Percentiles rank a stretch among this genome's conserved stretches.
Conservation (phyloP, 306 rosid species). For the Notholithocarpus densiflorus region DNA sequence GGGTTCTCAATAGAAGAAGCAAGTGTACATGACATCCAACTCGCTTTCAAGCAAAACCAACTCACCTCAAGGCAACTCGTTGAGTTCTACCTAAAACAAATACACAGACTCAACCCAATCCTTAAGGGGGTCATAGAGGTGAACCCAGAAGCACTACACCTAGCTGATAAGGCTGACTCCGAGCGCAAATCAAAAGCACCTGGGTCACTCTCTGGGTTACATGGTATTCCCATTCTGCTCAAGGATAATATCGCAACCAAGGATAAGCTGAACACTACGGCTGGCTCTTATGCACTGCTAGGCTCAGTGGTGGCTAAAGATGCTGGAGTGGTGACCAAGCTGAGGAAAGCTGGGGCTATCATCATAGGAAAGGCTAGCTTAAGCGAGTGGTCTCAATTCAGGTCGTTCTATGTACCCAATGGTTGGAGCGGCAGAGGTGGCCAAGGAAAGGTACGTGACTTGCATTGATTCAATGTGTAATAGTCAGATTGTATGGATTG, state of each 20-base stretch:
- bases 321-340: conserved; percentile 42
- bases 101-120: conserved; percentile 29
- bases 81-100: conserved; percentile 38
- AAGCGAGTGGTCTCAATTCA: conserved; percentile 44
- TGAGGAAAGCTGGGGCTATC: conserved; percentile 51
- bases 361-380: conserved; percentile 59
- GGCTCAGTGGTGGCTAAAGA: conserved; percentile 47
- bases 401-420: conserved; percentile 23
- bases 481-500: too few species aligned
- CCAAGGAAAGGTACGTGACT: conserved; percentile 39
- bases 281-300: conserved; percentile 53
- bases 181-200: not conserved
- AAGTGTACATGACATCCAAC: conserved; percentile 32
- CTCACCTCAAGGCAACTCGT: conserved; percentile 43
- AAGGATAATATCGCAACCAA: conserved; percentile 60
- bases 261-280: conserved; percentile 55
- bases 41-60: conserved; percentile 35
- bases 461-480: too few species aligned
- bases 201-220: conserved; percentile 22
- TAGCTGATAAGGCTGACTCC: conserved; percentile 45
- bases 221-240: conserved; percentile 55
- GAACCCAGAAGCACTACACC: conserved; percentile 44
- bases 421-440: conserved; percentile 51
- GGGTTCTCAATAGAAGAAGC: conserved; percentile 36
- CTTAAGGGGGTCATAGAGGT: conserved; percentile 45